Base-by-base conservation (phyloP, 495 filamentous ascomycete genomes). In the Parmelia sp. region DNA sequence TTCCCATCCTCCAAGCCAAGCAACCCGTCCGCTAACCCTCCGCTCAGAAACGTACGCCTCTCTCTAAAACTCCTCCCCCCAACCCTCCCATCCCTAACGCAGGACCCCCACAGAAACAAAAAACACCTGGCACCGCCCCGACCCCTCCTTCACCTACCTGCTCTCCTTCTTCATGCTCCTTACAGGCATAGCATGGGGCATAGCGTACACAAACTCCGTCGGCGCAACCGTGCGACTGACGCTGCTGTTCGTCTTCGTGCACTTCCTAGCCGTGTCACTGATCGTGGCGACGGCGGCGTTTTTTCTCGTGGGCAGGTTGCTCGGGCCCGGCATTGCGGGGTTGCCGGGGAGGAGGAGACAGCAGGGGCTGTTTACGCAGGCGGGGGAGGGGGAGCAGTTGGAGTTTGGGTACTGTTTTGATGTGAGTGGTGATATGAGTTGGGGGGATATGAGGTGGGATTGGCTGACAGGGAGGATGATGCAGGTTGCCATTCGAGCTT, bases 391-490 rank as follows among this genome's bases (percentile, higher is more conserved):
- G 65, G 84, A 86, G 57, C 79, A 78, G 62, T 69, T 90, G 68
- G 88, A 90, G 68, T 90, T 90, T 77, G 88, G 88, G 70, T 90
- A 90, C 71, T 90, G 88, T 71, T 90, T 90, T 73, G 88, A 90
- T 76, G 86, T 88, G 69, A 69, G 82, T 72, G 36, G 51, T 7
- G 5, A 1, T 17, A 40, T 36, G 21, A 57, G 47, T 9, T 35
- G 27, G 19, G 37, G 27, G 33, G 53, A 49, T 27, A 4, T 17
- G 39, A 53, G n/a, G 33, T 15, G 15, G 53, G 40, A 37, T 4
- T 60, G 33, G 33, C 53, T 66, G 51, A 65, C 45, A n/a, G 17
- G 27, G 17, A 4, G 51, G 51, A 4, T 31, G 37, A 17, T 42
- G 39, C 61, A 87, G 86, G 86, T 89, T 40, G 83, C 87, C 8